Base-by-base conservation (phyloP, 2,329 filamentous ascomycete species). In the Pseudocercospora macadamiae region DNA sequence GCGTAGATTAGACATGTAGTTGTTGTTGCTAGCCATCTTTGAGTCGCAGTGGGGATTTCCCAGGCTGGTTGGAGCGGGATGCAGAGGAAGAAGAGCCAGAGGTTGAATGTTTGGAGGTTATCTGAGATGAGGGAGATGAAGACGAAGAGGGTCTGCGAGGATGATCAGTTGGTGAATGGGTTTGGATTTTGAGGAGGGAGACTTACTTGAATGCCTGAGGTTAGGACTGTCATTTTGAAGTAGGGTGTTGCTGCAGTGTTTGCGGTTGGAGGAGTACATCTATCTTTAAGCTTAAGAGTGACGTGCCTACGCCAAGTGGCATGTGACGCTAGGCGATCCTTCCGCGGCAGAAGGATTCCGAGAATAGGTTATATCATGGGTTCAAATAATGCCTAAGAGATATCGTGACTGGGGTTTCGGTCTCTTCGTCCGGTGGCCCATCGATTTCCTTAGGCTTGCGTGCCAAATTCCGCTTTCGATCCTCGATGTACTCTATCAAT, bases 1-100 rank as follows among this genome's bases (percentile, higher is more conserved):
- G 55, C 55, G 19, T 58, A 58, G 4, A 34, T 28, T 18, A 58
- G 14, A 25, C 49, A 58, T 26, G 55, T 36, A n/a, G 28, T 37
- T 19, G 30, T 10, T 4, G 51, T 45, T 2, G 49, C 25, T 14
- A 32, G 28, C 49, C 49, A 56, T 56, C 19, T 32, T 7, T 32
- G 18, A 10, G 6, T 16, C 4, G 18, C 10, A 4, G 45, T 49
- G n/a, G n/a, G n/a, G n/a, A n/a, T n/a, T n/a, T n/a, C n/a, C n/a
- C n/a, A n/a, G n/a, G n/a, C n/a, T n/a, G n/a, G n/a, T n/a, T n/a
- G n/a, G 18, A 32, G 19, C 6, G 45, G 45, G 2, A 49, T 23
- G 12, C 23, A 32, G 18, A 26, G 3, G 10, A 25, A 28, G 23
- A 49, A n/a, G 8, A 49, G 23, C n/a, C 28, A 49, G 2, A 18